Percentiles rank a stretch among this genome's conserved stretches.
Evolutionary conservation across 148 eudicot genomes (phyloP).

Genomic region (Silene uniflora): DNA sequence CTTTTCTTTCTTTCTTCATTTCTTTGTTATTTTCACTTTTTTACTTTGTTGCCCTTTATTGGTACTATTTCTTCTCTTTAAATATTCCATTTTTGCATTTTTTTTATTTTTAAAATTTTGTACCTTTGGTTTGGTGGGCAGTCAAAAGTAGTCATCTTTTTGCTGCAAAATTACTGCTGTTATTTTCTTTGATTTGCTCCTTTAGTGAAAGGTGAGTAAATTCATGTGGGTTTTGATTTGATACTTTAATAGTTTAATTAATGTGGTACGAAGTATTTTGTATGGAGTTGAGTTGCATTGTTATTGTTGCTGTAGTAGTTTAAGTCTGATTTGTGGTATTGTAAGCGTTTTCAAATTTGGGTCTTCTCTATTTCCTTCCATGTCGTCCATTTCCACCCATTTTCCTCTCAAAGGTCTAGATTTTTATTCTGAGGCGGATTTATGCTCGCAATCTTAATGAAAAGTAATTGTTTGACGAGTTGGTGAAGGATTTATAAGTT

Average conservation of each 20-base stretch:
- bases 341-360: not conserved
- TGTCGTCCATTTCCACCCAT: no score
- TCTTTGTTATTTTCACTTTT: not conserved
- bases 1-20: not conserved
- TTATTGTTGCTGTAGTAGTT: not conserved
- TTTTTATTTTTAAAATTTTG: not conserved
- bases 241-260: no score
- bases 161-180: not conserved
- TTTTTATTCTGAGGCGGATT: no score
- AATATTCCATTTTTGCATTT: constrained; percentile 16
- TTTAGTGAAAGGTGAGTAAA: not conserved
- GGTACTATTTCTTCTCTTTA: not conserved
- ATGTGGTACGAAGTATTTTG: not conserved
- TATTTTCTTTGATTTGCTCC: not conserved
- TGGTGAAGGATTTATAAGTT: no score
- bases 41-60: constrained; percentile 8
- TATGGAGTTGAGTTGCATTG: not conserved
- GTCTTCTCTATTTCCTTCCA: not conserved
- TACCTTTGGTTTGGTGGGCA: constrained; percentile 2
- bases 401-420: no score
- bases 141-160: not conserved
- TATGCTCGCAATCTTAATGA: not conserved
- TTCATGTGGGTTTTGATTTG: not conserved
- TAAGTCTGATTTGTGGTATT: not conserved
- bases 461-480: no score